These are phyloP conservation scores for Fraxinus ornus DNA, from an alignment of 305 asterid species.

Conservation along the genomic window DNA sequence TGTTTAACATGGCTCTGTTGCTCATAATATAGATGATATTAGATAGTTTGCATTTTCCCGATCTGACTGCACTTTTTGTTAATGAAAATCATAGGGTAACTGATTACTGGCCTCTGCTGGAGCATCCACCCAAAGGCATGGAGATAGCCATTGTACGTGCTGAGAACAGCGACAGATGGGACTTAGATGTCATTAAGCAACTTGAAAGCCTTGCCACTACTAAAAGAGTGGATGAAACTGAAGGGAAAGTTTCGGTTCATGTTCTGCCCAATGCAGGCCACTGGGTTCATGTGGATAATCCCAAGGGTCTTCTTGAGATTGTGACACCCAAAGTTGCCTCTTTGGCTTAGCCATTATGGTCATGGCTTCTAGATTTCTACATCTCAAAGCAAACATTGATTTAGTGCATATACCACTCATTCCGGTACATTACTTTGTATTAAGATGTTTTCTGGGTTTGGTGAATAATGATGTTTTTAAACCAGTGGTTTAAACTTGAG, in stretches of 20 bases:
- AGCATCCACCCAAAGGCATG: conserved; percentile 65
- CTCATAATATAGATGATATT: neutral
- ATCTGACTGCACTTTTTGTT: neutral
- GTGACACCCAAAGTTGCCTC: conserved; percentile 69
- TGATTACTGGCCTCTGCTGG: conserved; percentile 71
- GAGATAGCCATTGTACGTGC: conserved; percentile 69
- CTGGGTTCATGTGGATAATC: conserved; percentile 98
- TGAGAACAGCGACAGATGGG: conserved; percentile 90
- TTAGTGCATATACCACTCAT: neutral
- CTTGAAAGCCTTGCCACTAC: conserved; percentile 47
- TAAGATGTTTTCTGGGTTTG: neutral
- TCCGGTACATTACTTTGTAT: neutral
- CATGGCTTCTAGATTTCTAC: neutral
- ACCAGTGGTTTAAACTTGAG: neutral
- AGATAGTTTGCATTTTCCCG: neutral
- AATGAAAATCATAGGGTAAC: conserved; percentile 47
- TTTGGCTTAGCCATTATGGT: conserved; percentile 33
- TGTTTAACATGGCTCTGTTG: neutral
- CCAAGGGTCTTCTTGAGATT: conserved; percentile 86
- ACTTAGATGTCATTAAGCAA: conserved; percentile 43
- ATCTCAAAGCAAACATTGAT: neutral
- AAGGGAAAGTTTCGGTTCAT: conserved; percentile 58
- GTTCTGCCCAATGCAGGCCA: conserved; percentile 83
- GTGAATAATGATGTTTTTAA: neutral
- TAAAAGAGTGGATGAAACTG: conserved; percentile 37